Conservation (phyloP, 768 basidiomycete genomes). For the Boletus reticuloceps region DNA sequence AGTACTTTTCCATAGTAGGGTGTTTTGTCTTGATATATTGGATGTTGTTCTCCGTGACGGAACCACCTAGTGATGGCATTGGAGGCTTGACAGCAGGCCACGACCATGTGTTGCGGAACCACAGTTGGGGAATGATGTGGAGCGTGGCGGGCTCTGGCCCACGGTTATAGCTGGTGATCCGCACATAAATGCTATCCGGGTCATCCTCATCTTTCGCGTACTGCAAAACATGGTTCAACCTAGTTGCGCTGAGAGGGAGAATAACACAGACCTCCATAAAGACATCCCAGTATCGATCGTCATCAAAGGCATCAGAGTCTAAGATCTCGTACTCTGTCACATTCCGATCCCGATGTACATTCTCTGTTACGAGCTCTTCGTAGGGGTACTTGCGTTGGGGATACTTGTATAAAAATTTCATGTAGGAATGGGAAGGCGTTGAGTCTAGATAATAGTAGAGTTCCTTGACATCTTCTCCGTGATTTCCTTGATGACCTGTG, state of each 20-base stretch:
- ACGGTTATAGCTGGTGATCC: constrained; percentile 95
- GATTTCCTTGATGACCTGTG: constrained; percentile 96
- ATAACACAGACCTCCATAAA: constrained; percentile 80
- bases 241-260: not conserved
- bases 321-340: constrained; percentile 91
- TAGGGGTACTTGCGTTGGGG: constrained; percentile 92
- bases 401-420: constrained; percentile 99
- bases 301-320: constrained; percentile 89
- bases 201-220: constrained; percentile 97
- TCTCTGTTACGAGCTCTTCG: constrained; percentile 88
- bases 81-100: constrained; percentile 74
- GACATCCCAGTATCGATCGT: constrained; percentile 96
- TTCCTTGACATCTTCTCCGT: constrained; percentile 99
- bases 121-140: constrained; percentile 93
- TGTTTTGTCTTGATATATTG: constrained; percentile 72
- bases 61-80: constrained; percentile 59
- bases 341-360: constrained; percentile 74
- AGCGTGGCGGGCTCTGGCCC: constrained; percentile 93
- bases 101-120: constrained; percentile 99
- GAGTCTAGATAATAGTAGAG: constrained; percentile 98
- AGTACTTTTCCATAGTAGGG: constrained; percentile 67
- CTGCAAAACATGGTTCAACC: constrained; percentile 38
- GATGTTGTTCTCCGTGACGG: constrained; percentile 46
- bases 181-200: constrained; percentile 83
- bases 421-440: constrained; percentile 98